Evolutionary conservation across 495 filamentous ascomycete genomes (phyloP), one percentile per base, ranked within the genome.

Genomic region (Annulohypoxylon moriforme): DNA sequence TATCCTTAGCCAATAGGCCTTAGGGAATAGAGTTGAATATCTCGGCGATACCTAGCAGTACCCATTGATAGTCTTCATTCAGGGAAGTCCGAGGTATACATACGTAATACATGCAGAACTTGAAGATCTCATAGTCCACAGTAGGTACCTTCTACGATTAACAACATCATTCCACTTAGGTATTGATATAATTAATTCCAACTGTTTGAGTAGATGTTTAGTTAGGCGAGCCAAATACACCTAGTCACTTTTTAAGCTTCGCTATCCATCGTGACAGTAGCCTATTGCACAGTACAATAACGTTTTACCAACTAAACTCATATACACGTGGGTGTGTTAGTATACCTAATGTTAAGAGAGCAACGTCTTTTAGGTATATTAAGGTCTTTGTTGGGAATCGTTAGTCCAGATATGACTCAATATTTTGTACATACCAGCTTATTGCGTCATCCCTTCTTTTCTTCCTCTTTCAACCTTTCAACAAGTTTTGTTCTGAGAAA

Each of bases 401-500:
- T 29, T 52, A 50, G 22, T 29, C n/a, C 42, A 16, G 29, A 49
- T 14, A 22, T 7, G 16, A 8, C n/a, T 44, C 4, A 20, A 20
- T 46, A 13, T 16, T 60, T 24, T 60, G 20, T 16, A 8, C 27
- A 36, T 36, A 36, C 10, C 10, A 36, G 33, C 33, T 36, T 36
- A 11, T 36, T 36, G 60, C 13, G 10, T 74, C 25, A 71, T 71
- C 47, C 42, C 66, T 72, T 79, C 59, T 76, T 75, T 67, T 86
- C 85, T 61, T 85, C 83, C 31, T 81, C 76, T 64, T 73, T 77
- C 31, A 88, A 68, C 49, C 76, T 83, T 72, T 88, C 84, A 11
- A 88, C 72, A 13, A 91, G 73, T 71, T 85, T 90, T 62, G 75
- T 83, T 60, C 82, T 82, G 53, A 91, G 74, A 76, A 83, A 91